phyloP scores from a whole-genome alignment of 163 green algal genomes.

The Chlamydomonas reinhardtii region DNA sequence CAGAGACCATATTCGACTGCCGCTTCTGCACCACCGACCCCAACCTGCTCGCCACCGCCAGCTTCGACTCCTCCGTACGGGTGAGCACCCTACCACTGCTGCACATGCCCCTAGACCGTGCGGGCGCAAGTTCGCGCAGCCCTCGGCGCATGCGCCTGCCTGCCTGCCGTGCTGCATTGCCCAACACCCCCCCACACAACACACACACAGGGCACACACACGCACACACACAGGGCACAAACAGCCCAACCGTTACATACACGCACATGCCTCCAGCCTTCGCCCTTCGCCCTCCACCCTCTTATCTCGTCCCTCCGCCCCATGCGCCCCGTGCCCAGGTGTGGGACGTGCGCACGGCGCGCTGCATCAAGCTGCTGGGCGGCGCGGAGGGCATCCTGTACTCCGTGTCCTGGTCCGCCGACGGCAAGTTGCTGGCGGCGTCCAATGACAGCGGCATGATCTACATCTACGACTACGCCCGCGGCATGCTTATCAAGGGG shows the following conservation, averaged over 20 bases:
- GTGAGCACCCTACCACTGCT: not conserved
- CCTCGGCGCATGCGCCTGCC: no score
- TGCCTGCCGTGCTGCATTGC: no score
- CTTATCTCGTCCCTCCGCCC: no score
- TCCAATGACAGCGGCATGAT: conserved; percentile 44
- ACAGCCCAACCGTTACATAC: no score
- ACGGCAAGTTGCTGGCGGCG: conserved; percentile 56
- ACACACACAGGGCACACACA: no score
- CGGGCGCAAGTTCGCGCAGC: no score
- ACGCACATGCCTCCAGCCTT: no score
- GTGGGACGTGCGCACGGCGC: conserved; percentile 58
- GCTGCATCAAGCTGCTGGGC: conserved; percentile 37
- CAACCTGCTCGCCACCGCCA: conserved; percentile 67
- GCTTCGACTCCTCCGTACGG: conserved; percentile 65
- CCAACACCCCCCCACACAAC: no score
- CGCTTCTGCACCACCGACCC: conserved; percentile 52
- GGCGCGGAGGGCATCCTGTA: conserved; percentile 49
- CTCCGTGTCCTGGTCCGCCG: conserved; percentile 56
- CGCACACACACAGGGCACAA: no score
- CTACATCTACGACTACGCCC: conserved; percentile 56
- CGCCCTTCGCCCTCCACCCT: no score
- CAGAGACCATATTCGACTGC: conserved; percentile 72
- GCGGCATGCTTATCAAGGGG: conserved; percentile 43
- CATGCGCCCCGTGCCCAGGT: conserved; percentile 10
- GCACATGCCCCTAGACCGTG: no score